A percentile compares a stretch with the other conserved stretches of the same genome.
These are phyloP conservation scores for Cynara cardunculus DNA, from an alignment of 129 eudicot species.

Conservation along the genomic window DNA sequence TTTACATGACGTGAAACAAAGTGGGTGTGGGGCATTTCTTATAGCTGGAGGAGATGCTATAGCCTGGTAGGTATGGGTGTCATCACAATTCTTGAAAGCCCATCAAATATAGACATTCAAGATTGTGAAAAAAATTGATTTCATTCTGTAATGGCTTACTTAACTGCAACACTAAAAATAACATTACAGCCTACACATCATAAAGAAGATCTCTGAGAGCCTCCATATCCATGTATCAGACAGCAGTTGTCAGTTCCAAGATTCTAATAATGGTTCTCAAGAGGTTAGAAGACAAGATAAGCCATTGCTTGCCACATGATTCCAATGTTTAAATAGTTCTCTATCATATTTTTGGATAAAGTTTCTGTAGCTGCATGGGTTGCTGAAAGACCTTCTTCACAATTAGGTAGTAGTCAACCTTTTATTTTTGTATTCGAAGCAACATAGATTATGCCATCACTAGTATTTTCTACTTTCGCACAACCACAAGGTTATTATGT, in stretches of 20 bases:
- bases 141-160: background rate
- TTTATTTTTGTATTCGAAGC: background rate
- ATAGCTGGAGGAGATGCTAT: background rate
- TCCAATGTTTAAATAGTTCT: background rate
- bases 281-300: background rate
- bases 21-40: too few relatives aligned
- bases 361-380: background rate
- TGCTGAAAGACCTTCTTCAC: background rate
- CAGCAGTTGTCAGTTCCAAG: background rate
- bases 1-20: too few relatives aligned
- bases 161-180: background rate
- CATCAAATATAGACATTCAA: background rate
- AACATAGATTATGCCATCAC: conserved; percentile 8
- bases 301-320: background rate
- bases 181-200: background rate
- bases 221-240: background rate
- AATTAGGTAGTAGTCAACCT: background rate
- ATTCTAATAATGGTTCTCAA: background rate
- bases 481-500: background rate
- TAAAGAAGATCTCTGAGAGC: background rate
- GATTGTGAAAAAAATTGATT: background rate
- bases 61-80: background rate
- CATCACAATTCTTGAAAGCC: background rate
- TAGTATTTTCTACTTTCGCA: background rate
- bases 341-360: background rate